Percentiles rank a stretch among this genome's conserved stretches.
Evolutionary conservation across 768 basidiomycete species (phyloP).

Genomic region (Cystofilobasidium ferigula): DNA sequence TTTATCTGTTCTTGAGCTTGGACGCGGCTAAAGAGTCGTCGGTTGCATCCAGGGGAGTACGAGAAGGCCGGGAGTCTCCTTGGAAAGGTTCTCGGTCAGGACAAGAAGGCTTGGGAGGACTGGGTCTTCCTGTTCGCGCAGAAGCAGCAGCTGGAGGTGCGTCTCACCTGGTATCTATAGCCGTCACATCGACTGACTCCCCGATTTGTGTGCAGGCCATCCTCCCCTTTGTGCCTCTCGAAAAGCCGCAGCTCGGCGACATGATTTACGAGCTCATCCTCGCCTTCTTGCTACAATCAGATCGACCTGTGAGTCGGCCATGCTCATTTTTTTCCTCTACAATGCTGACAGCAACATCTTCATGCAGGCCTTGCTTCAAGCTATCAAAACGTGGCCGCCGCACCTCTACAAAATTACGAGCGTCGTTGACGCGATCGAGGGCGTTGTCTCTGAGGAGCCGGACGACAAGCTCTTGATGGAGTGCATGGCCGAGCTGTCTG

Average conservation of each 20-base stretch:
- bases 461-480: constrained; percentile 63
- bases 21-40: too few relatives aligned
- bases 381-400: constrained; percentile 77
- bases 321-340: neutral
- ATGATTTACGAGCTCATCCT: constrained; percentile 93
- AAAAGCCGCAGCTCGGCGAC: constrained; percentile 64
- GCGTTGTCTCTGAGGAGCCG: constrained; percentile 45
- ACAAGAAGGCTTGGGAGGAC: constrained; percentile 79
- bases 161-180: too few relatives aligned
- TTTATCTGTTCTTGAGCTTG: neutral
- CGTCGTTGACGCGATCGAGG: constrained; percentile 77
- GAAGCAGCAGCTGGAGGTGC: constrained; percentile 60
- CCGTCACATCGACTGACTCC: too few relatives aligned
- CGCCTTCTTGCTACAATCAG: constrained; percentile 67
- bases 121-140: constrained; percentile 88
- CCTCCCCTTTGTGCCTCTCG: constrained; percentile 78
- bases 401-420: constrained; percentile 80
- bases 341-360: neutral
- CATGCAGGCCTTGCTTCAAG: constrained; percentile 57
- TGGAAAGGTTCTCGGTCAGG: constrained; percentile 71
- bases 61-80: constrained; percentile 67
- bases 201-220: too few relatives aligned
- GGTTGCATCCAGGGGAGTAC: constrained; percentile 56
- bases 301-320: constrained; percentile 49
- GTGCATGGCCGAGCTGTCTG: constrained; percentile 79